Evolutionary conservation across 768 basidiomycete species (phyloP).

Genomic region (Leccinum pellstonianum): DNA sequence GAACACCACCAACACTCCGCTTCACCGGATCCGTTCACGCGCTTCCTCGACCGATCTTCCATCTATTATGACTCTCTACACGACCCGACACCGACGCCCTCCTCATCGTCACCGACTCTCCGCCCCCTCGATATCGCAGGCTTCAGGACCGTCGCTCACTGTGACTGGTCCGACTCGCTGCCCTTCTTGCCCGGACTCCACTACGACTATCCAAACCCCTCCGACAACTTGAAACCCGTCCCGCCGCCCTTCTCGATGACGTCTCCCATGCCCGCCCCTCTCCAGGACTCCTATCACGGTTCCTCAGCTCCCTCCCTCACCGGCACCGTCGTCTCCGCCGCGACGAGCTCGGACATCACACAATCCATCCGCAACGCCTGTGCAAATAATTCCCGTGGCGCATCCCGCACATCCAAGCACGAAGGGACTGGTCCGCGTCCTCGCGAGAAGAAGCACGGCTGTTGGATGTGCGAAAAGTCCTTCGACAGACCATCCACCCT

Average conservation of each 20-base stretch:
- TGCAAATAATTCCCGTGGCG: slow-evolving; percentile 20
- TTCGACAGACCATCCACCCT: slow-evolving; percentile 58
- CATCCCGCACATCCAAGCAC: slow-evolving; percentile 30
- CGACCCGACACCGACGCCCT: background rate
- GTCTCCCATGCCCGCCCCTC: slow-evolving; percentile 7
- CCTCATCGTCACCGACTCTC: slow-evolving; percentile 6
- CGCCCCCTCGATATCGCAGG: slow-evolving; percentile 20
- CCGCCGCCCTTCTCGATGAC: background rate
- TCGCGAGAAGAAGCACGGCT: slow-evolving; percentile 73
- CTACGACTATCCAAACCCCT: slow-evolving; percentile 9
- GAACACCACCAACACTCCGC: background rate
- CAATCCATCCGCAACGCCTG: slow-evolving; percentile 35
- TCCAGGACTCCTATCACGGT: background rate
- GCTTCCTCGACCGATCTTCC: slow-evolving; percentile 34
- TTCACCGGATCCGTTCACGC: slow-evolving; percentile 25
- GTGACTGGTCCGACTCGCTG: slow-evolving; percentile 26
- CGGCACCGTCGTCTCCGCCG: slow-evolving; percentile 2
- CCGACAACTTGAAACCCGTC: slow-evolving; percentile 12
- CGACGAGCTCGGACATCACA: slow-evolving; percentile 30
- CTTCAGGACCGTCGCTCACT: slow-evolving; percentile 23
- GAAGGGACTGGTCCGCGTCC: slow-evolving; percentile 30
- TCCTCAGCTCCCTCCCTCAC: background rate
- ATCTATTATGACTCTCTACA: slow-evolving; percentile 9
- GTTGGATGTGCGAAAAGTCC: slow-evolving; percentile 83
- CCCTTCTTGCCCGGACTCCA: slow-evolving; percentile 22